Base-by-base conservation (phyloP, 139 green algal species). In the Asterochloris erici region DNA sequence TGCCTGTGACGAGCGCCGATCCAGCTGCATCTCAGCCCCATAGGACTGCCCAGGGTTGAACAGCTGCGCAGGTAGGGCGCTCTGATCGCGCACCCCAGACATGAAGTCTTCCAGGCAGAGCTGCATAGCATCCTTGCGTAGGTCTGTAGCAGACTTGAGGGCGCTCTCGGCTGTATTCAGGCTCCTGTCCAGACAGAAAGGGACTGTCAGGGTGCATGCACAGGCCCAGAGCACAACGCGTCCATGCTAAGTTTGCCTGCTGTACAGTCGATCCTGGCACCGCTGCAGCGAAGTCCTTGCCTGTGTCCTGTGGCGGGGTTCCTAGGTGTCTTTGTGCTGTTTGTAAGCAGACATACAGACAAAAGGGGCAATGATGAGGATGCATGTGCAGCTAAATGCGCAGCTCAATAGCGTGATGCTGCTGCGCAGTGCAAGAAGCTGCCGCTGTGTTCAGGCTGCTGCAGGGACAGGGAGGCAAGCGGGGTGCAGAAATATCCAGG, bases 81-180 rank as follows among this genome's bases (percentile, higher is more conserved):
- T 54, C 47, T 84, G 74, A 26, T 84, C 78, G 12, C 29, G 47
- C 26, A 88, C 70, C 29, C 81, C 68, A 16, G 68, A 68, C 0
- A 63, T 14, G n/a, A 88, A 90, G 81, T 90, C 83, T 21, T 86
- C 83, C 16, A 83, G 78, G 62, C 70, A 77, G 23, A 86, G 78
- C 27, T n/a, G 82, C 64, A 85, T 66, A 10, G 75, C 86, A 61
- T 80, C 64, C 60, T 81, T 74, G 6, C 77, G 83, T 77, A 89
- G 83, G 10, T 79, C 86, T 10, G 81, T 75, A 0, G 83, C 82
- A 64, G 82, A 75, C 0, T 64, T 29, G 68, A 87, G 82, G 64
- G 84, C 86, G 29, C 81, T 66, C 9, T 84, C 86, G 11, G 86
- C 79, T 13, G 77, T 78, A 23, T 69, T 64, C 84, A 90, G 74